Conservation (phyloP, 2,329 filamentous ascomycete genomes). For the Chaetothyriales sp. region DNA sequence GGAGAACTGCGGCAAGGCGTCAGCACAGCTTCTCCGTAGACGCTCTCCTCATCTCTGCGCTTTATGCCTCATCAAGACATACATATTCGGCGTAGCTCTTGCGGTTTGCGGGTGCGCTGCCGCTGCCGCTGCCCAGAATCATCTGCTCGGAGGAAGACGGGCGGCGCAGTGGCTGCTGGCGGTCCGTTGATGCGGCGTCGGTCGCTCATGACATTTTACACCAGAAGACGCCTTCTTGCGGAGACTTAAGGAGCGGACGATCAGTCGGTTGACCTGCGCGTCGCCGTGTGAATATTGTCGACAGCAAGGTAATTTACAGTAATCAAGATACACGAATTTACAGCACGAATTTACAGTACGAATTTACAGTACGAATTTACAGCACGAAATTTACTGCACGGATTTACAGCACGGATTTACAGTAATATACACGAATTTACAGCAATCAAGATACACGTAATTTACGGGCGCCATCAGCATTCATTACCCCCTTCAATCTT, state of each 20-base stretch:
- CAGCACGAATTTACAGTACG: no score
- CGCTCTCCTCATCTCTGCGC: not conserved
- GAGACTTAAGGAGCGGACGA: no score
- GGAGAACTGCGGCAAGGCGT: constrained; percentile 48
- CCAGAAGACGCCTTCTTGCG: not conserved
- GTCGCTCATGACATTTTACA: constrained; percentile 52
- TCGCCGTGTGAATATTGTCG: no score
- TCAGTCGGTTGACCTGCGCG: no score
- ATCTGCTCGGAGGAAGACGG: constrained; percentile 46
- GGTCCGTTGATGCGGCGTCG: constrained; percentile 85
- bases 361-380: no score
- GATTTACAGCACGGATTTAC: no score
- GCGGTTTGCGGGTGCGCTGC: constrained; percentile 46
- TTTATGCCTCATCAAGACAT: constrained; percentile 27
- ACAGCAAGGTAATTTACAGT: no score
- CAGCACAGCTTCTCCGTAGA: not conserved
- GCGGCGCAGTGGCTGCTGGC: constrained; percentile 58
- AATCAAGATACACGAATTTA: no score
- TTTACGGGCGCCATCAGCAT: not conserved
- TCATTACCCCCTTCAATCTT: no score
- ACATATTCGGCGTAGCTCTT: constrained; percentile 78
- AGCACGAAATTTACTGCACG: no score
- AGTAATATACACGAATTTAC: no score
- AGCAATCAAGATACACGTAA: not conserved
- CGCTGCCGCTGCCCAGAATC: constrained; percentile 36